Base-by-base conservation (phyloP, 2,329 filamentous ascomycete genomes). In the Scedosporium dehoogii region DNA sequence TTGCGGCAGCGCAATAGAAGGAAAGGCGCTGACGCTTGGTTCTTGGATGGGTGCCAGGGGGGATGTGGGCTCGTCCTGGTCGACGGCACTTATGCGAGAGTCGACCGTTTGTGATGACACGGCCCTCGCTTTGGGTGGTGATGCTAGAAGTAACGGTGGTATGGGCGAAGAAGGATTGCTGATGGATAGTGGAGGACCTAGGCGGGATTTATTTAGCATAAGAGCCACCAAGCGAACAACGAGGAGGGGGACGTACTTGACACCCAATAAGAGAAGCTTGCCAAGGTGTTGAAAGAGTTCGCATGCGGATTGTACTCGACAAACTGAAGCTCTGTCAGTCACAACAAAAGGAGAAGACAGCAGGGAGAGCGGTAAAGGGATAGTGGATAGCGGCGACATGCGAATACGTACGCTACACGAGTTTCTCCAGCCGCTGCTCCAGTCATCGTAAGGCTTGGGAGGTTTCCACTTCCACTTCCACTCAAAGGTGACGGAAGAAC, bases 391-490 rank as follows among this genome's bases (percentile, higher is more conserved):
- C 58, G 53, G 41, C 14, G 41, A 44, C 14, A 25, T 41, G 41
- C 12, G 41, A 46, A 25, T 23, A 76, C 83, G 65, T 79, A 91
- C 88, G 73, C 91, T 97, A 80, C 94, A 97, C 69, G 88, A 90
- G 71, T 96, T 97, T 71, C 91, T 90, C 93, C 94, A 99, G 55
- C 94, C 94, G 63, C 92, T 91, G 33, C 90, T 90, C 69, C 85
- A 85, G 72, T 97, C 92, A 71, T 97, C 92, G 16, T 78, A 76
- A 14, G 78, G 70, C 79, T 91, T 96, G 44, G 94, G 94, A 7
- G 94, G 91, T 71, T 89, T 91, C 92, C 93, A 99, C 79, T 89
- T 94, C 94, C 94, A 99, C 6, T 88, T 87, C 92, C 93, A 99
- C 66, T 93, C 89, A 71, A 97, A 97, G 41, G 91, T 87, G 33